Conservation (phyloP, 495 filamentous ascomycete species). For the Penicillium chermesinum region DNA sequence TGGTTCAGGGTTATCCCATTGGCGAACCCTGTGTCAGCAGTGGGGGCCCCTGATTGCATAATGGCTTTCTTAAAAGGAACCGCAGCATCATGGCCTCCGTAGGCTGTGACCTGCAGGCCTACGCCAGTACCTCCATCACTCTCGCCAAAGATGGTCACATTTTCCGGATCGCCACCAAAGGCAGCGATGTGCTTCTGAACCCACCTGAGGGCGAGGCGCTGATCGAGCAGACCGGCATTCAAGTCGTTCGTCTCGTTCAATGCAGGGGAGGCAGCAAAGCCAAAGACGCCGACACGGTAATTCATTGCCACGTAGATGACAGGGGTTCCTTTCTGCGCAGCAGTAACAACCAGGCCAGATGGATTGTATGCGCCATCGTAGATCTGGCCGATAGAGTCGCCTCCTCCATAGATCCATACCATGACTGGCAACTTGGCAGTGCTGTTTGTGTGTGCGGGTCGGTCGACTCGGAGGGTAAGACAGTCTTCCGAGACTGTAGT, state of each 20-base stretch:
- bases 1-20: conserved; percentile 2
- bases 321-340: conserved; percentile 8
- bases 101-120: conserved; percentile 12
- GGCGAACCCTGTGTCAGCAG: conserved; percentile 4
- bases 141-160: conserved; percentile 16
- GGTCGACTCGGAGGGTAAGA: conserved; percentile 10
- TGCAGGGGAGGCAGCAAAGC: conserved; percentile 10
- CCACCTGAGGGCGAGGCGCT: conserved; percentile 11
- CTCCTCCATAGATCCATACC: conserved; percentile 14
- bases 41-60: conserved; percentile 10
- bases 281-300: conserved; percentile 13
- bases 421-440: conserved; percentile 11
- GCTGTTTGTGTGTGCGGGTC: conserved; percentile 6
- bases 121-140: conserved; percentile 10
- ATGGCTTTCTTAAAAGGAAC: conserved; percentile 9
- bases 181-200: conserved; percentile 9
- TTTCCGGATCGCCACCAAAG: conserved; percentile 16
- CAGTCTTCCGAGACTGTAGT: conserved; percentile 12
- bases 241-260: conserved; percentile 6
- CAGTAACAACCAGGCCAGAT: conserved; percentile 1
- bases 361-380: conserved; percentile 13
- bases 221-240: conserved; percentile 12
- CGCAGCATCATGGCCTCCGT: conserved; percentile 2
- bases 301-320: conserved; percentile 14
- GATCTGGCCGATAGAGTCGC: conserved; percentile 13